A percentile compares a stretch with the other conserved stretches of the same genome.
Conservation (phyloP, 2,329 filamentous ascomycete species). For the Tolypocladium amazonense region DNA sequence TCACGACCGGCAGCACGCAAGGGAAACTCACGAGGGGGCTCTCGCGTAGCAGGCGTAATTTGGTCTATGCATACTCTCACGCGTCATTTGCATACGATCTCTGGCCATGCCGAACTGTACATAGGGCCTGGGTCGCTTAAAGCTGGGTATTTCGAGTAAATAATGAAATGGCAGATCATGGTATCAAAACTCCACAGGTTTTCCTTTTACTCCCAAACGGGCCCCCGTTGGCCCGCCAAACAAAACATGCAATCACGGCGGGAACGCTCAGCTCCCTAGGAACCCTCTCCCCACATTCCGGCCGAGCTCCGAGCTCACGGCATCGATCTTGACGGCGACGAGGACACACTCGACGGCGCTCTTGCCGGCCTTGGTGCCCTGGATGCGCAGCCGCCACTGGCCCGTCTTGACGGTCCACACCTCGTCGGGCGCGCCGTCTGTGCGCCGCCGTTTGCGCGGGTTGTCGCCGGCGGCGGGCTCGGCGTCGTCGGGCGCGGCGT, state of each 20-base stretch:
- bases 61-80: background rate
- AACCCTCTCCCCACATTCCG: slow-evolving; percentile 59
- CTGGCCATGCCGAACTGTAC: background rate
- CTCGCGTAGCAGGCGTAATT: background rate
- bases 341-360: slow-evolving; percentile 59
- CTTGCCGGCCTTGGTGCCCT: slow-evolving; percentile 37
- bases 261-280: slow-evolving; percentile 25
- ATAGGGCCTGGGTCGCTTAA: background rate
- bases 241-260: background rate
- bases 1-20: background rate
- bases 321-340: slow-evolving; percentile 67
- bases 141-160: background rate
- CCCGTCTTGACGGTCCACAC: slow-evolving; percentile 57
- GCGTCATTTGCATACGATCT: background rate
- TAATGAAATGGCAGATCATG: background rate
- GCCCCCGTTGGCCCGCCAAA: background rate
- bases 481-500: slow-evolving; percentile 15
- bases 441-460: slow-evolving; percentile 35
- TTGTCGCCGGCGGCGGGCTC: slow-evolving; percentile 13
- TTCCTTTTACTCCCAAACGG: background rate
- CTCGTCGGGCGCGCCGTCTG: slow-evolving; percentile 22
- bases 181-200: background rate
- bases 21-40: background rate
- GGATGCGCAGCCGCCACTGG: slow-evolving; percentile 63
- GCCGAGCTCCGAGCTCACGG: slow-evolving; percentile 51